Evolutionary conservation across 2,329 filamentous ascomycete genomes (phyloP), one percentile per base, ranked within the genome.

Genomic region (Fusarium beomiforme): DNA sequence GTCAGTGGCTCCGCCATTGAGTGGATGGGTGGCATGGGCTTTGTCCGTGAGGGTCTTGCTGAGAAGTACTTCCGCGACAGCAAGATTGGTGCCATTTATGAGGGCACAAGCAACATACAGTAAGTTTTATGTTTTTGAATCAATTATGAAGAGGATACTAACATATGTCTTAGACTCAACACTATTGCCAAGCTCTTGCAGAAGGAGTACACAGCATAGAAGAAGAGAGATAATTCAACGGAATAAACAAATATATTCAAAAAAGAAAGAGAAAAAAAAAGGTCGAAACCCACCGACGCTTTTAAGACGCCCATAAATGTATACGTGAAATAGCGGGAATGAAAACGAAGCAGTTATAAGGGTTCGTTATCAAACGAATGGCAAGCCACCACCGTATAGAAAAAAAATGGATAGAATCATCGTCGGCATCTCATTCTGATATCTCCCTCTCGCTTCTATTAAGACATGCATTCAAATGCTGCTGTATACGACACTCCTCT

Each of bases 11-110:
- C 92, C 51, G 96, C 95, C 0, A 90, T 99, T 31, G 96, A 99
- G 84, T 99, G 96, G 96, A 98, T 98, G 95, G 96, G 96, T 50
- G 96, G 96, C 68, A 98, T 99, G 96, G 96, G 96, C 47, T 99
- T 99, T 77, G 96, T 99, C 19, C 87, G 96, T 46, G 96, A 99
- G 82, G 96, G 96, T 0, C 90, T 97, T 64, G 96, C 96, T 1
- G 96, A 99, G 89, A 99, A 99, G 89, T 98, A 92, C 85, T 99
- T 92, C 88, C 88, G 96, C 49, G 96, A 99, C 81, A 96, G 93
- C 87, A 99, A 98, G 91, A 99, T 99, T 78, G 96, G 96, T 13
- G 94, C 94, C 72, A 98, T 98, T 75, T 98, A 98, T 80, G 95
- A 98, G 85, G 96, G 96, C 34, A 95, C 93, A 59, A 94, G 91